Conservation (phyloP, 371 early-diverging fungal species). For the Mortierella sp. region DNA sequence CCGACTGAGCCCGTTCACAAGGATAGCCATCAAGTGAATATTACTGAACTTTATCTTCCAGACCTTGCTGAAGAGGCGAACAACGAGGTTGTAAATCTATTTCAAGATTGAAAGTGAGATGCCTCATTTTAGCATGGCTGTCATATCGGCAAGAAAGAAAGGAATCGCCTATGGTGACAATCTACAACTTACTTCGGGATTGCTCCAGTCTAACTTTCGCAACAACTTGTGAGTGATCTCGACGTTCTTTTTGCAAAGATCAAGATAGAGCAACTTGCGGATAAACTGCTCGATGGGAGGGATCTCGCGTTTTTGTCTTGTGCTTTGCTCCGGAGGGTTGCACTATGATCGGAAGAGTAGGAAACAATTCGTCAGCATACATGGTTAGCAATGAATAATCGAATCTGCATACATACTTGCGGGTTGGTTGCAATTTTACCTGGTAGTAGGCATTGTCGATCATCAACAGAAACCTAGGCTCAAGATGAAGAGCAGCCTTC, state of each 20-base stretch:
- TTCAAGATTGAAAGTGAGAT: not conserved
- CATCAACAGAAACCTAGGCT: constrained; percentile 87
- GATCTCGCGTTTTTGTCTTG: constrained; percentile 74
- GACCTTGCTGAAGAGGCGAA: constrained; percentile 83
- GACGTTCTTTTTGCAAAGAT: constrained; percentile 75
- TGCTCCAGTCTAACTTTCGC: constrained; percentile 92
- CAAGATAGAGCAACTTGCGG: constrained; percentile 86
- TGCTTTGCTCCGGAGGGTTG: constrained; percentile 82
- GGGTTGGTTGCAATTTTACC: constrained; percentile 34
- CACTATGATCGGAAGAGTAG: constrained; percentile 62
- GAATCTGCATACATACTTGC: too few relatives aligned
- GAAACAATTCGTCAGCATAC: not conserved
- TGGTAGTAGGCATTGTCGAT: constrained; percentile 95
- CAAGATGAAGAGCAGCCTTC: constrained; percentile 85
- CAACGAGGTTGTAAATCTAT: constrained; percentile 44
- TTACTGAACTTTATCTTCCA: constrained; percentile 95
- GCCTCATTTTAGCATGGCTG: not conserved
- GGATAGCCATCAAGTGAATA: constrained; percentile 85
- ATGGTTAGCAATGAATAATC: not conserved
- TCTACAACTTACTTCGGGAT: constrained; percentile 59
- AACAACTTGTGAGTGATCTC: constrained; percentile 82
- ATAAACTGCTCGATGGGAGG: constrained; percentile 87
- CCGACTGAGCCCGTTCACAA: constrained; percentile 82
- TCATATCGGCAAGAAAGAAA: not conserved
- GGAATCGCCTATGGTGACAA: too few relatives aligned